These are phyloP conservation scores for Kodamaea alishanica DNA, from an alignment of 1,139 yeast genomes.

Conservation along the genomic window DNA sequence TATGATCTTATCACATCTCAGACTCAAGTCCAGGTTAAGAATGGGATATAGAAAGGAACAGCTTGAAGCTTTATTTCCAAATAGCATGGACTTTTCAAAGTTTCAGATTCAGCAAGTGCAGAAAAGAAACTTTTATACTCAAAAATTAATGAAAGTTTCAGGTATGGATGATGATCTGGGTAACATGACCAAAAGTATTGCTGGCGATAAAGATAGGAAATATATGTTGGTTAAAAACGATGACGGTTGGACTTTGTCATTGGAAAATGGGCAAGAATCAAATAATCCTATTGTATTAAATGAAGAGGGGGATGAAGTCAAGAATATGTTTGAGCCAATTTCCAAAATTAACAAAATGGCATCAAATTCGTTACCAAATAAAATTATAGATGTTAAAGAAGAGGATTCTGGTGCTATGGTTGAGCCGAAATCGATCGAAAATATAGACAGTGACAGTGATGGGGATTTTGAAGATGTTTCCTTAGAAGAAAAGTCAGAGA, in stretches of 20 bases:
- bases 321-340: neutral
- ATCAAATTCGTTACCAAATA: neutral
- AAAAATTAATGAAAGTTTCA: constrained; percentile 74
- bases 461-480: constrained; percentile 22
- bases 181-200: constrained; percentile 55
- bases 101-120: constrained; percentile 93
- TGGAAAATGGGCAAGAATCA: constrained; percentile 44
- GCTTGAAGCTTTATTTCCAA: constrained; percentile 72
- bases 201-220: constrained; percentile 76
- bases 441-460: constrained; percentile 12
- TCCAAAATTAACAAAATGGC: neutral
- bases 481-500: constrained; percentile 17
- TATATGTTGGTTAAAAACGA: constrained; percentile 75
- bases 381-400: neutral
- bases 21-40: constrained; percentile 83
- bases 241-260: constrained; percentile 83
- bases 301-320: constrained; percentile 23
- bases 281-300: constrained; percentile 46
- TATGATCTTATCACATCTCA: constrained; percentile 75
- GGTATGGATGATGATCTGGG: constrained; percentile 69
- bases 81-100: constrained; percentile 83
- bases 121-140: constrained; percentile 86
- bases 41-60: constrained; percentile 94
- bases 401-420: too few relatives aligned
- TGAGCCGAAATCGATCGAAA: neutral